Base-by-base conservation (phyloP, 805 yeast genomes). In the Saccharomycopsis javanensis region DNA sequence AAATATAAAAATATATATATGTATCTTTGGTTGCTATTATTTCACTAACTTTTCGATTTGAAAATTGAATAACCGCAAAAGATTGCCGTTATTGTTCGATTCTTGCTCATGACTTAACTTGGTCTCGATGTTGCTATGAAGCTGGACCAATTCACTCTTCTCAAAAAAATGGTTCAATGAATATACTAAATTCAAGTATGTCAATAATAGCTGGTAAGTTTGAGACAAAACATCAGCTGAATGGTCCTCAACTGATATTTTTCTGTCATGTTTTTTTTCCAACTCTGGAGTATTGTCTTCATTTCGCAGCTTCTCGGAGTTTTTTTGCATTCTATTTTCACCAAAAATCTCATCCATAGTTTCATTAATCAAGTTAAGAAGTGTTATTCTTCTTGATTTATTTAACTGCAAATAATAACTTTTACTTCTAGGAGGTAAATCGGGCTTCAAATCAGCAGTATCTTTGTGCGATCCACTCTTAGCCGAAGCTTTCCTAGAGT, bases 101-200 rank as follows among this genome's bases (percentile, higher is more conserved):
- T 56, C 53, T 15, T 33, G 42, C 2, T 18, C 25, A 1, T 25
- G 13, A 5, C 31, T 18, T 31, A 45, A 16, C 28, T 33, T 16
- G 34, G 25, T 15, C 13, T 50, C 53, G 8, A 51, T 25, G 20
- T 31, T 45, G 3, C 66, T 64, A 38, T 71, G 62, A 20, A 77
- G 66, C 15, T 67, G 64, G 2, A 64, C 57, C 1, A 75, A 58
- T 18, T 68, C 62, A 1, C 60, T 60, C 2, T 53, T 57, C 48
- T 71, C 73, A 62, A 74, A 71, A 51, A 64, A 64, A 1, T 61
- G 50, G 37, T 69, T 71, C 13, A 76, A 65, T 4, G 71, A 71
- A 30, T 69, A 69, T 38, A 77, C 72, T 56, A 86, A 73, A 64
- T 85, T 85, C 61, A 85, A 68, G 67, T 77, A 81, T 4, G 83